Evolutionary conservation across 495 filamentous ascomycete genomes (phyloP), one percentile per base, ranked within the genome.

Genomic region (Elasticomyces elasticus): DNA sequence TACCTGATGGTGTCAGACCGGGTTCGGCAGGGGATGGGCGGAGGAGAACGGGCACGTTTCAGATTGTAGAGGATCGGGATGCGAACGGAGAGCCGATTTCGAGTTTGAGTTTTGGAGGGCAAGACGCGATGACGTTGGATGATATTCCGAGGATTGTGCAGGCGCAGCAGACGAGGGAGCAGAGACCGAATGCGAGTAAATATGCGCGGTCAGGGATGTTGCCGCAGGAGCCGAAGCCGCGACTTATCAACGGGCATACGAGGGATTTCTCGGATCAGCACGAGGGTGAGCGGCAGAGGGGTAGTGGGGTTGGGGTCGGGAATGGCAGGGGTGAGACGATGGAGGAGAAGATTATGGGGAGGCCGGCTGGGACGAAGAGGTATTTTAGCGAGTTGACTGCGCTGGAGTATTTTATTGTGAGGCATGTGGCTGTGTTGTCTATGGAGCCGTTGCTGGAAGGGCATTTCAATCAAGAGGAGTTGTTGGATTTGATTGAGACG

Each of bases 91-190:
- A 91, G 37, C 74, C 77, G n/a, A 77, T 79, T 22, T 82, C 79
- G 23, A 84, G 89, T 50, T 73, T 89, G 56, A 87, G 86, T 43
- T 86, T 98, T 59, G 87, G 86, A n/a, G 79, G 86, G 59, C 85
- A 91, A 54, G 89, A 96, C 72, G 86, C 87, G 13, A 74, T 97
- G 30, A 95, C 89, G 5, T 72, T 99, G 52, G 92, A 97, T 67
- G 92, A 99, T 64, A 96, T 99, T 56, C 91, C 92, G n/a, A 78
- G 91, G 56, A 94, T 99, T 58, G 87, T 96, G 40, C 92, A 92
- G 1, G 87, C 91, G 9, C 88, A 96, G 62, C 92, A 97, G 71
- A 90, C 92, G 25, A 83, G 85, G 64, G 90, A 95, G 65, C 90
- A 94, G 65, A 80, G 89, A 50, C 83, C 89, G 17, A 94, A 87